These are phyloP conservation scores for Globisporangium parvum DNA, from an alignment of 352 stramenopile species.

Conservation along the genomic window DNA sequence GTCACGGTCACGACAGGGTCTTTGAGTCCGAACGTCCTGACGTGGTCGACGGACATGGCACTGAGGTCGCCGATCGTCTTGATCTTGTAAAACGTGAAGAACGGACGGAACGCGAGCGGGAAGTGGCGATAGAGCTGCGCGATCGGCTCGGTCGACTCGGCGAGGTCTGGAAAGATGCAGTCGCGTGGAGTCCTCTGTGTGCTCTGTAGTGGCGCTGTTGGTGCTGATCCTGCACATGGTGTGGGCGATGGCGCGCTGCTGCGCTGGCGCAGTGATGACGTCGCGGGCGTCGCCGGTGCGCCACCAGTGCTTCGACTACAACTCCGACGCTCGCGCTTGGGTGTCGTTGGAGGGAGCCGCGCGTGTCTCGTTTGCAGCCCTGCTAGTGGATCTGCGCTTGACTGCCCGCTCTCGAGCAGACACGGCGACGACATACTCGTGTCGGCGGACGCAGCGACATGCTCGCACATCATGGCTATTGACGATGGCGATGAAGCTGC, in stretches of 20 bases:
- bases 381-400: neutral
- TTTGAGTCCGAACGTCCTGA: slow-evolving; percentile 57
- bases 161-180: slow-evolving; percentile 41
- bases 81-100: slow-evolving; percentile 65
- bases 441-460: slow-evolving; percentile 5
- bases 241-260: neutral
- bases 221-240: neutral
- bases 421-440: slow-evolving; percentile 9
- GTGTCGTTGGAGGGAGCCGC: slow-evolving; percentile 4
- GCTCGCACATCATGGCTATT: neutral
- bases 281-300: too few species aligned
- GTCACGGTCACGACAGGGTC: slow-evolving; percentile 44
- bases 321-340: neutral
- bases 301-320: too few species aligned
- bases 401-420: slow-evolving; percentile 5
- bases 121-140: slow-evolving; percentile 43
- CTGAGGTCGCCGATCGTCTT: slow-evolving; percentile 67
- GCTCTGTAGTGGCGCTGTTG: neutral
- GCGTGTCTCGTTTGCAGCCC: too few species aligned
- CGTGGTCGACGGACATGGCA: slow-evolving; percentile 32
- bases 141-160: slow-evolving; percentile 41
- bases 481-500: too few species aligned
- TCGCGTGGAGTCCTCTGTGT: neutral
- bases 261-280: neutral
- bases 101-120: slow-evolving; percentile 39